These are phyloP conservation scores for Mucor lusitanicus DNA, from an alignment of 371 early-diverging fungal genomes.

Conservation along the genomic window DNA sequence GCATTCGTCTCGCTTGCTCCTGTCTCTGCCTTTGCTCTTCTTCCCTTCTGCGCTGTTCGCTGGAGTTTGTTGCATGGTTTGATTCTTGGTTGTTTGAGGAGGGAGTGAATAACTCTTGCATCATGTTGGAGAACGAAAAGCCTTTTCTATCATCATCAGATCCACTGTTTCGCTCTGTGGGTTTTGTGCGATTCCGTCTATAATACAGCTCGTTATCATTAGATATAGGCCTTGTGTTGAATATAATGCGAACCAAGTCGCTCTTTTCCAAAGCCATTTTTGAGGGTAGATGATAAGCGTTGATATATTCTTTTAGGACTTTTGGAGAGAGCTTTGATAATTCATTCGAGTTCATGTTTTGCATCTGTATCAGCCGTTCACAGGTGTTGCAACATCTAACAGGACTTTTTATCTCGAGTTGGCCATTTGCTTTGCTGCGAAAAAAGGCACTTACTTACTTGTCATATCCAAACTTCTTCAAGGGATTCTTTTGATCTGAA, in stretches of 20 bases:
- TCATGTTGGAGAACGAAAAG: slow-evolving; percentile 16
- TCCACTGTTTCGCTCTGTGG: neutral
- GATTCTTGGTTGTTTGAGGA: neutral
- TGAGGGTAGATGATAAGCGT: slow-evolving; percentile 40
- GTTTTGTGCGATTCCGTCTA: slow-evolving; percentile 17
- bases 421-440: neutral
- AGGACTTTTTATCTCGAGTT: slow-evolving; percentile 18
- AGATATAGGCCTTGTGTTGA: slow-evolving; percentile 48
- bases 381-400: slow-evolving; percentile 51
- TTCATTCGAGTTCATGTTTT: slow-evolving; percentile 39
- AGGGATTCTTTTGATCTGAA: slow-evolving; percentile 32
- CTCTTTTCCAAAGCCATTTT: slow-evolving; percentile 42
- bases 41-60: slow-evolving; percentile 14
- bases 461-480: slow-evolving; percentile 54
- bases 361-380: slow-evolving; percentile 41
- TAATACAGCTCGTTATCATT: slow-evolving; percentile 46
- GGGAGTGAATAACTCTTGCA: slow-evolving; percentile 16
- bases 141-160: neutral
- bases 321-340: slow-evolving; percentile 32
- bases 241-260: slow-evolving; percentile 45
- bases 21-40: slow-evolving; percentile 11
- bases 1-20: slow-evolving; percentile 11
- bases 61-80: slow-evolving; percentile 6
- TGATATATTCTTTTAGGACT: slow-evolving; percentile 39
- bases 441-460: slow-evolving; percentile 33